These are phyloP conservation scores for Spergularia bocconei DNA, from an alignment of 148 eudicot genomes.

Conservation along the genomic window DNA sequence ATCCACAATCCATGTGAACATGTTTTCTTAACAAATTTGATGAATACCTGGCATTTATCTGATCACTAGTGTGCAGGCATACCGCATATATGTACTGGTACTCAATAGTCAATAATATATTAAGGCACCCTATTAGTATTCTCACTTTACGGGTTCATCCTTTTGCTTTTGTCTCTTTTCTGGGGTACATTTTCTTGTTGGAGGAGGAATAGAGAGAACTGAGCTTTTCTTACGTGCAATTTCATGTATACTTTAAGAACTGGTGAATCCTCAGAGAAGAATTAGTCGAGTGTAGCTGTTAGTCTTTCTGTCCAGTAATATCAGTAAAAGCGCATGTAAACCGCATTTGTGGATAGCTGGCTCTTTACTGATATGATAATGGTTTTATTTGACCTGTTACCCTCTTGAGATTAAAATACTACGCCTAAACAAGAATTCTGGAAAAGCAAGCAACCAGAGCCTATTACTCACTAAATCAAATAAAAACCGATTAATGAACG, in stretches of 20 bases:
- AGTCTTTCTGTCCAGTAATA: background rate
- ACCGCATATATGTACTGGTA: too few relatives aligned
- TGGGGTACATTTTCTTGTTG: background rate
- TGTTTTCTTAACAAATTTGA: background rate
- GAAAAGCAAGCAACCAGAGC: too few relatives aligned
- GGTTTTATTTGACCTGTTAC: too few relatives aligned
- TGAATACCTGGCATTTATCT: background rate
- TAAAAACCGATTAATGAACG: too few relatives aligned
- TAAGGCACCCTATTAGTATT: background rate
- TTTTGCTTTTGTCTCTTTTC: slow-evolving; percentile 18
- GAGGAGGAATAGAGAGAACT: background rate
- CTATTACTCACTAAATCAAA: too few relatives aligned
- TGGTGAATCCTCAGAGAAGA: background rate
- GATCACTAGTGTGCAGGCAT: background rate
- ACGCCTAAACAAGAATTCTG: too few relatives aligned
- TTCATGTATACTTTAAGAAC: background rate
- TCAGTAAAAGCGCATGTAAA: background rate
- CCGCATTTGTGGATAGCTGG: too few relatives aligned
- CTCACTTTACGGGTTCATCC: slow-evolving; percentile 10
- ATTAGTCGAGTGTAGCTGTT: slow-evolving; percentile 8
- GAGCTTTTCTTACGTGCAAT: slow-evolving; percentile 10
- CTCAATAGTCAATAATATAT: background rate
- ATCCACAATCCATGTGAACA: background rate
- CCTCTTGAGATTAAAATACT: too few relatives aligned
- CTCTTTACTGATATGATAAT: too few relatives aligned